These are phyloP conservation scores for Oryza meyeriana DNA, from an alignment of 176 grass and related monocot genomes.

Conservation along the genomic window DNA sequence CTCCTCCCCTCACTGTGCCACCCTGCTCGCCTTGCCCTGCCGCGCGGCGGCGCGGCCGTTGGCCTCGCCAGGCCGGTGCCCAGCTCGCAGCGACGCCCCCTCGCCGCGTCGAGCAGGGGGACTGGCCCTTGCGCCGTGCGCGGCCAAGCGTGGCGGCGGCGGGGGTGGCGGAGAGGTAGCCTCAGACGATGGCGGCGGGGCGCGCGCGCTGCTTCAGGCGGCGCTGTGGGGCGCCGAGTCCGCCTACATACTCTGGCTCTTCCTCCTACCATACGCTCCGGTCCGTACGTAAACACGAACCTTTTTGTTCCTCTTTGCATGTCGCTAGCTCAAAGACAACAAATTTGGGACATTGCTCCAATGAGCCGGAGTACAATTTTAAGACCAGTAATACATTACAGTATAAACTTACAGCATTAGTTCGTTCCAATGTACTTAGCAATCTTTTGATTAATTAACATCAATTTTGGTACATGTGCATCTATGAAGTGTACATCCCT, in stretches of 20 bases:
- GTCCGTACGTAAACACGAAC: conserved; percentile 25
- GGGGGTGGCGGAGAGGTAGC: not conserved
- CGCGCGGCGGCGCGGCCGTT: not conserved
- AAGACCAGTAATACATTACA: not conserved
- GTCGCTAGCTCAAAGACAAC: not conserved
- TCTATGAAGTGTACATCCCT: not conserved
- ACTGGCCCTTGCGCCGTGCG: not conserved
- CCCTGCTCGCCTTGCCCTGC: not conserved
- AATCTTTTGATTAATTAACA: no score
- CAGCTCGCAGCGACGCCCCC: not conserved
- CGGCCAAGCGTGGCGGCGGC: conserved; percentile 32
- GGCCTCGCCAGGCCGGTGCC: not conserved
- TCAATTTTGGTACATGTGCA: not conserved
- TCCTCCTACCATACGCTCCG: conserved; percentile 88
- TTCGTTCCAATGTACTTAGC: not conserved
- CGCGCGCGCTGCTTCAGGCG: conserved; percentile 31
- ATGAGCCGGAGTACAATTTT: not conserved
- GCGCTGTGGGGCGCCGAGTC: conserved; percentile 70
- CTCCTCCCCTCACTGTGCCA: not conserved
- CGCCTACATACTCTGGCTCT: conserved; percentile 83
- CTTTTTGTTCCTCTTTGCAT: not conserved
- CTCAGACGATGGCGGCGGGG: conserved; percentile 7
- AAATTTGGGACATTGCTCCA: not conserved
- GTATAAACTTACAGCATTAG: not conserved
- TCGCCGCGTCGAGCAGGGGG: not conserved